Base-by-base conservation (phyloP, 2,329 filamentous ascomycete genomes). In the Dothistroma septosporum region DNA sequence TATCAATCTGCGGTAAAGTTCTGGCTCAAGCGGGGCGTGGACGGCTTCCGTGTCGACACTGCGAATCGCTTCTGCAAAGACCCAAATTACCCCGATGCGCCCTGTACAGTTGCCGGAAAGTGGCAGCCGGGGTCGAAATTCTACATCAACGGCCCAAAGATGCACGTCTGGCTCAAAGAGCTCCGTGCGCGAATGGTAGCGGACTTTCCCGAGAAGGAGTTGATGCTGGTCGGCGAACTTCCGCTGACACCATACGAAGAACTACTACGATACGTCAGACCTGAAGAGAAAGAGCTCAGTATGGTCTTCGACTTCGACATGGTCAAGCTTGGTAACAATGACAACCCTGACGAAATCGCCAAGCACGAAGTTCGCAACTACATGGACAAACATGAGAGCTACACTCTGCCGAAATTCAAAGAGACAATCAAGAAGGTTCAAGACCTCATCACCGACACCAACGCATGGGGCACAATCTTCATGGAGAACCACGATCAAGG, bases 281-380 rank as follows among this genome's bases (percentile, higher is more conserved):
- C 78, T 22, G 52, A 61, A 12, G 78, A 82, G 16, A 78, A 80
- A 33, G 85, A 89, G 69, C 74, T 90, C 49, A 86, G 83, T 71
- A 90, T 90, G 86, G 86, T 90, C 37, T 90, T 90, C 74, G 84
- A 88, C 67, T 90, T 90, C 69, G 87, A 89, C 60, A 77, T 85
- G 33, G 78, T 85, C 62, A 77, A 82, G 37, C 73, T 84, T 16
- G 82, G 70, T 1, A 66, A 68, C 33, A 69, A 70, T 41, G 65
- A 35, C 33, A 65, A 67, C 21, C 66, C 66, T 1, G 66, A 68
- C 22, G 66, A 68, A 48, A 65, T 56, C 50, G 64, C 66, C 2
- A 66, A 66, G 47, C 66, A 68, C 31, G 61, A 67, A 52, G 65
- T 67, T 11, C 63, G 64, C 54, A 68, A 68, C n/a, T 68, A 65